A percentile compares a stretch with the other conserved stretches of the same genome.
These are phyloP conservation scores for Pythium chondricola DNA, from an alignment of 352 stramenopile species.

Conservation along the genomic window DNA sequence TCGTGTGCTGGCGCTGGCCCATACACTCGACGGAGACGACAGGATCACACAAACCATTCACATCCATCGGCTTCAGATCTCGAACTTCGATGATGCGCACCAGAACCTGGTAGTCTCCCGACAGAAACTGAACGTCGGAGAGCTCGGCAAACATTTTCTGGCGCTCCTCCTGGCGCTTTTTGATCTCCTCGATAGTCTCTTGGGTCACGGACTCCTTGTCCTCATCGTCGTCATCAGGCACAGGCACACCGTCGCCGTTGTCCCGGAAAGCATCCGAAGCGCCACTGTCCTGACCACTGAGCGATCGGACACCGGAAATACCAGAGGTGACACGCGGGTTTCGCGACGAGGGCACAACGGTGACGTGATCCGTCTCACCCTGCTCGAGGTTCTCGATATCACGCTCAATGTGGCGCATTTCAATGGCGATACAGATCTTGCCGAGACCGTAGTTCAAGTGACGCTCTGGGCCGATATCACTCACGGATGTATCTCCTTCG, in stretches of 20 bases:
- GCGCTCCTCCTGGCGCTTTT: constrained; percentile 61
- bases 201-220: constrained; percentile 31
- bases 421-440: constrained; percentile 61
- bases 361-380: constrained; percentile 63
- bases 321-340: constrained; percentile 23
- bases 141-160: constrained; percentile 72
- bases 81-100: constrained; percentile 88
- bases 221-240: constrained; percentile 28
- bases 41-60: constrained; percentile 83
- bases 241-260: constrained; percentile 17
- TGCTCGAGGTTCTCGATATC: constrained; percentile 53
- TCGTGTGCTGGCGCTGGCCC: constrained; percentile 69
- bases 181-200: constrained; percentile 49
- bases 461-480: constrained; percentile 30
- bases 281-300: constrained; percentile 7
- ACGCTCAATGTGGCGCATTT: constrained; percentile 46
- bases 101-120: constrained; percentile 81
- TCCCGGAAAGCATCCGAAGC: constrained; percentile 14
- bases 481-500: constrained; percentile 29
- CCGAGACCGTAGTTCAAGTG: constrained; percentile 27
- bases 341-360: constrained; percentile 35
- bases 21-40: constrained; percentile 84
- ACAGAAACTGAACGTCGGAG: constrained; percentile 65
- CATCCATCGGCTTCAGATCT: constrained; percentile 85
- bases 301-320: neutral